phyloP scores from a whole-genome alignment of 2,329 filamentous ascomycete genomes.

The Monosporascus sp. region DNA sequence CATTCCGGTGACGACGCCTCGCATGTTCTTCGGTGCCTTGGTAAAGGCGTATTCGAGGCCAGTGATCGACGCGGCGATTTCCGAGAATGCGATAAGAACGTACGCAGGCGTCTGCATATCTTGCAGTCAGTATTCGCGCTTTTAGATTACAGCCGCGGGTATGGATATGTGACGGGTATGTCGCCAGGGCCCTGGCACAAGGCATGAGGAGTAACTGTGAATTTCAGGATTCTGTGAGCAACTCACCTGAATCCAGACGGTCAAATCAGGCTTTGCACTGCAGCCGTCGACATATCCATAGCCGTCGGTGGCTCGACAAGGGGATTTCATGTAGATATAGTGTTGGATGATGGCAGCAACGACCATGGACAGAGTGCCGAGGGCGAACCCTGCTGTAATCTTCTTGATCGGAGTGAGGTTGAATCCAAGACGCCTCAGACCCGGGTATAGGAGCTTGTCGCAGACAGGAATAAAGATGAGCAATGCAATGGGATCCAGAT shows the following conservation, averaged over 20 bases:
- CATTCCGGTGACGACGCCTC: constrained; percentile 63
- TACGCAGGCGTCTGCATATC: constrained; percentile 39
- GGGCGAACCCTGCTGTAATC: constrained; percentile 64
- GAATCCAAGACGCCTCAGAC: constrained; percentile 57
- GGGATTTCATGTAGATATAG: constrained; percentile 58
- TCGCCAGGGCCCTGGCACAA: too few species aligned
- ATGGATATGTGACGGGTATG: too few species aligned
- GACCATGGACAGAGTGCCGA: constrained; percentile 57
- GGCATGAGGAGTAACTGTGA: too few species aligned
- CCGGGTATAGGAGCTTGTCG: constrained; percentile 64
- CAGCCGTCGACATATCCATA: constrained; percentile 41
- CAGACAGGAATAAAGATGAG: constrained; percentile 70
- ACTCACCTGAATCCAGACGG: constrained; percentile 48
- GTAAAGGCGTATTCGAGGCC: constrained; percentile 71
- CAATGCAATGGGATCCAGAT: constrained; percentile 69
- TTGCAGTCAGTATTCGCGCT: neutral
- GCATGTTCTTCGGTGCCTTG: constrained; percentile 73
- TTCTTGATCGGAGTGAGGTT: constrained; percentile 71
- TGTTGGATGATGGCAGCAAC: constrained; percentile 51
- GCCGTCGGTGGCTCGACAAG: constrained; percentile 52
- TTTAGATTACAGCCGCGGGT: too few species aligned
- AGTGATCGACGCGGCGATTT: constrained; percentile 46
- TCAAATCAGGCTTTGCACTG: constrained; percentile 35
- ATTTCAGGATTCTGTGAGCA: neutral
- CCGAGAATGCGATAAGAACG: constrained; percentile 42